Evolutionary conservation across 176 grass and related monocot species (phyloP), one percentile per base, ranked within the genome.

Genomic region (Oryza longistaminata): DNA sequence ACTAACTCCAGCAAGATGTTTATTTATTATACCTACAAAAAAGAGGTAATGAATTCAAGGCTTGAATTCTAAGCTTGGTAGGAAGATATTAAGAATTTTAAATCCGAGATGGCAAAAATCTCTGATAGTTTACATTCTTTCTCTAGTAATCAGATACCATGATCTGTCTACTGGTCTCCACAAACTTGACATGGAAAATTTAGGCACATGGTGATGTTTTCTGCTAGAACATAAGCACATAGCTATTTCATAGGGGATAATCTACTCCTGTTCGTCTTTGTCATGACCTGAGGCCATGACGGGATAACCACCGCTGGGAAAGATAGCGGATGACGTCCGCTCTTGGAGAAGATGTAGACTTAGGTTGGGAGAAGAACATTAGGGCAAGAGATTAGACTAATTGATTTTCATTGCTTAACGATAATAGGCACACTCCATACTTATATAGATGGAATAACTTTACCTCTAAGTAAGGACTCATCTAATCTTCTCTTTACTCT

Each of bases 161-260:
- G 16, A 1, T 72, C 12, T 65, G 5, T 71, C 55, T 64, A n/a
- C 19, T 74, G 13, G 5, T 71, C 40, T 83, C 21, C 39, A 74
- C 81, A 37, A 83, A 66, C 26, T 75, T 75, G 19, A 75, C 55
- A 9, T 76, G 82, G n/a, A 84, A 40, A 53, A 3, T 10, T 76
- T 84, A 14, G n/a, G 42, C 49, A 25, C 44, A 29, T 76, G 62
- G 26, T 68, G 43, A 76, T 37, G 6, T 68, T 76, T 84, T 12
- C 9, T 27, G 26, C 62, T 14, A 76, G 4, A 68, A 68, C 17
- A 24, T 3, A 84, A 13, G 4, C 53, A 68, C 17, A 24, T 3
- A 84, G 9, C 49, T 55, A 68, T 17, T 84, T 52, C 45, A 76
- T 67, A 17, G 31, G 61, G 6, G 2, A 66, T 72, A 50, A 12